phyloP scores from a whole-genome alignment of 805 yeast genomes.

The Candida dajiaensis region DNA sequence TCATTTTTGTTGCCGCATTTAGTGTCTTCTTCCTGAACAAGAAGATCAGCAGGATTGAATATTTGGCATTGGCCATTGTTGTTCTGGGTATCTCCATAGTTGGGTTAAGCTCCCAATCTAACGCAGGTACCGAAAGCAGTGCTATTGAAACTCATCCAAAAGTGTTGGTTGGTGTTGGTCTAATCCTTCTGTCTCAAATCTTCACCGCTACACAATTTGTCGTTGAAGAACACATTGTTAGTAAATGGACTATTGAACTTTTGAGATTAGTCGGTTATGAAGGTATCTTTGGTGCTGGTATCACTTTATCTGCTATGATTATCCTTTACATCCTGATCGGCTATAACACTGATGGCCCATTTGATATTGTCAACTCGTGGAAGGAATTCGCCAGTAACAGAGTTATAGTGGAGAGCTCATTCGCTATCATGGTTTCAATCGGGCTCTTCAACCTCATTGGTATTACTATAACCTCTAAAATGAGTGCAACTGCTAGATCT shows the following conservation, averaged over 20 bases:
- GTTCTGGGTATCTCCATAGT: conserved; percentile 66
- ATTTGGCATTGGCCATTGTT: conserved; percentile 62
- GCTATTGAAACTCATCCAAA: conserved; percentile 15
- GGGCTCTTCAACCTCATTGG: conserved; percentile 72
- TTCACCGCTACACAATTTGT: conserved; percentile 75
- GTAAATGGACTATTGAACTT: conserved; percentile 49
- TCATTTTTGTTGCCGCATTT: conserved; percentile 68
- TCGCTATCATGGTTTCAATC: conserved; percentile 66
- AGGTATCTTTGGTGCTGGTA: conserved; percentile 56
- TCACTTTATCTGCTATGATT: conserved; percentile 41
- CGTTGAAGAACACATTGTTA: conserved; percentile 63
- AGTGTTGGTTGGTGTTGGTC: conserved; percentile 47
- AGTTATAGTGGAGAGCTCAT: conserved; percentile 44
- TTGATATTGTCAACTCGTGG: conserved; percentile 49
- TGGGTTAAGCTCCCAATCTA: conserved; percentile 58
- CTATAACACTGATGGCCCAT: conserved; percentile 32
- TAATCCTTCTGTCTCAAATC: conserved; percentile 58
- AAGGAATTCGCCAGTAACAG: conserved; percentile 39
- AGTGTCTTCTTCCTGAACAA: conserved; percentile 57
- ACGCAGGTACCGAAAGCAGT: conserved; percentile 6
- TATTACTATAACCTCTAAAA: conserved; percentile 52
- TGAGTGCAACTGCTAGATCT: conserved; percentile 74
- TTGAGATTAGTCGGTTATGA: conserved; percentile 65
- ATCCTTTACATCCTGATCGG: conserved; percentile 38
- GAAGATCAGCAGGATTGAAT: conserved; percentile 52